These are phyloP conservation scores for Rhizopogon roseolus DNA, from an alignment of 768 basidiomycete species.

Conservation along the genomic window DNA sequence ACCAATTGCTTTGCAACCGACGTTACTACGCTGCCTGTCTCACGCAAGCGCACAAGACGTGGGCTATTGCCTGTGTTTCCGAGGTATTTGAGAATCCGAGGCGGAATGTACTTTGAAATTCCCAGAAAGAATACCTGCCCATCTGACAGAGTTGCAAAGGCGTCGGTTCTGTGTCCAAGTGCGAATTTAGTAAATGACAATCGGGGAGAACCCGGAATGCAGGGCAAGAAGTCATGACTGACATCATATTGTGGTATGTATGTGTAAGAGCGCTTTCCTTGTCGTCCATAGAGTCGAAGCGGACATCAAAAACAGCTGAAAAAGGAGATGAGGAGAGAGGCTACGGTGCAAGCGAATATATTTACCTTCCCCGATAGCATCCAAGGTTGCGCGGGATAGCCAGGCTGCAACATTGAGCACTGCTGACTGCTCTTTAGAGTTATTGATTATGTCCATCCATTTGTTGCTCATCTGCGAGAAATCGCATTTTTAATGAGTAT, in stretches of 20 bases:
- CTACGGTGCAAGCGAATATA: background rate
- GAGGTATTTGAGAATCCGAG: constrained; percentile 29
- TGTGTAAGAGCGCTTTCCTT: constrained; percentile 48
- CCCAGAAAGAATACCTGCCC: background rate
- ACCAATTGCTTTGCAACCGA: constrained; percentile 32
- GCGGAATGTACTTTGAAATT: constrained; percentile 26
- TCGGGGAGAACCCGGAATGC: background rate
- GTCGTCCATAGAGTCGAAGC: constrained; percentile 49
- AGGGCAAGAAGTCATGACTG: constrained; percentile 2
- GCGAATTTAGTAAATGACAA: background rate
- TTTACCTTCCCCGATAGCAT: constrained; percentile 58
- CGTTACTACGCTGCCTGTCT: constrained; percentile 27
- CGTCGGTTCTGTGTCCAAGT: constrained; percentile 35
- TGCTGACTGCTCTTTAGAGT: constrained; percentile 21
- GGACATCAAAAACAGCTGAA: constrained; percentile 38
- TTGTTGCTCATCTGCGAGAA: constrained; percentile 28
- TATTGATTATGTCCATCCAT: constrained; percentile 34
- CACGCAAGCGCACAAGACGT: constrained; percentile 25
- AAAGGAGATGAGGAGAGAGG: background rate
- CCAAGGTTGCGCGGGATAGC: constrained; percentile 64
- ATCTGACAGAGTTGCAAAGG: constrained; percentile 36
- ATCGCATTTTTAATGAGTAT: background rate
- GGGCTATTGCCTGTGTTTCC: background rate
- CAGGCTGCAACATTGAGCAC: constrained; percentile 38
- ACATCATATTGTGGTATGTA: constrained; percentile 51